Evolutionary conservation across 1,284 basidiomycete species (phyloP), one percentile per base, ranked within the genome.

Genomic region (Wolfiporia cocos): DNA sequence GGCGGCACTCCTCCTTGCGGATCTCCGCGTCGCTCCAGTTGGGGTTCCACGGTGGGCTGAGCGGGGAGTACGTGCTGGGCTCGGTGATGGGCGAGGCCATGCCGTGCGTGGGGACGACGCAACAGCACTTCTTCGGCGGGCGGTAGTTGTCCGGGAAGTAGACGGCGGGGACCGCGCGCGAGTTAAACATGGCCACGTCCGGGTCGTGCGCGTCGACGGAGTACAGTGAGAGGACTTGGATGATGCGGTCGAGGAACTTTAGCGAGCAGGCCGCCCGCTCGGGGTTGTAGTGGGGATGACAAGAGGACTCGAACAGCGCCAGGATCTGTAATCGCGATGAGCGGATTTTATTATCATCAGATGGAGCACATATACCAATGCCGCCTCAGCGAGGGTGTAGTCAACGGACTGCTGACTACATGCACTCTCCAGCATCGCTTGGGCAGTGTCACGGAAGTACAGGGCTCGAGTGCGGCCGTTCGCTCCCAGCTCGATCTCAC

Each of bases 291-390:
- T 73, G 67, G 7, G 83, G 82, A 47, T 88, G 81, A 5, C 78
- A 74, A 2, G 82, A 87, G 0, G 75, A 72, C 58, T 89, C 86
- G 56, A 84, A 89, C 2, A 87, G 63, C 2, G 82, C 78, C 9
- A 88, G 67, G 35, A 87, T 73, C 85, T 88, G 37, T 3, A 20
- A 37, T 24, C 37, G 52, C 39, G 48, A 35, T 41, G 54, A 32
- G 15, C 7, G 19, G 26, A 17, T 10, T 22, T 4, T 38, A 18
- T 15, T 5, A 32, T 10, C 18, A 20, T 19, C 17, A 28, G n/a
- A n/a, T n/a, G 9, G 26, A 28, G 26, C 26, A 28, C 7, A 28
- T 77, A 53, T 50, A 87, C 85, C 50, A 86, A 64, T n/a, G 84
- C 84, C 11, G 85, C 85, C 54, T 84, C 80, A 1, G 81, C 85